Conservation (phyloP, 2,329 filamentous ascomycete genomes). For the Colletotrichum navitas region DNA sequence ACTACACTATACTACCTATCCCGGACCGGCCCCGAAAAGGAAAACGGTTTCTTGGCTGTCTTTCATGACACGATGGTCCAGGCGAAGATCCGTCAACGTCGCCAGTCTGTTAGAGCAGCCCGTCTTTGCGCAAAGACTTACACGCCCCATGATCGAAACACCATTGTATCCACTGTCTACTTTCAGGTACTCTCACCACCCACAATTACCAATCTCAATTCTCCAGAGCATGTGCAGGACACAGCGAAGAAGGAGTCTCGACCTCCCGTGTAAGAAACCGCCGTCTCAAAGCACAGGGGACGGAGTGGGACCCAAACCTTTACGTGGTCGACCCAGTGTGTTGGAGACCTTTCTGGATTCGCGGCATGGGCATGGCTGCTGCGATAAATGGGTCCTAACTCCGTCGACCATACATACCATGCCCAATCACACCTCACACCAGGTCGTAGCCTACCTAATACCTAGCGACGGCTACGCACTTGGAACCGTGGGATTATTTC, state of each 20-base stretch:
- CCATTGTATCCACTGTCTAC: constrained; percentile 20
- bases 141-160: constrained; percentile 26
- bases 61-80: constrained; percentile 12
- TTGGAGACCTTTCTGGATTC: constrained; percentile 32
- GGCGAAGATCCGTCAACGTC: too few relatives aligned
- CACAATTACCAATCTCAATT: background rate
- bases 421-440: background rate
- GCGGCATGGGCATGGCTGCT: constrained; percentile 27
- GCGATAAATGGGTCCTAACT: constrained; percentile 18
- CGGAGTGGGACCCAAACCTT: constrained; percentile 38
- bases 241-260: constrained; percentile 6
- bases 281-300: constrained; percentile 33
- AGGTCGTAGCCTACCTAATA: background rate
- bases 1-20: constrained; percentile 23
- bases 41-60: constrained; percentile 11
- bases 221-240: constrained; percentile 8
- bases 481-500: constrained; percentile 17
- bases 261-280: constrained; percentile 15
- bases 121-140: constrained; percentile 28
- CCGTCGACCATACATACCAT: constrained; percentile 14
- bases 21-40: constrained; percentile 11
- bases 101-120: background rate
- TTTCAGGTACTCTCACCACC: constrained; percentile 11
- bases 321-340: constrained; percentile 41
- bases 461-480: constrained; percentile 18